phyloP scores from a whole-genome alignment of 1,284 basidiomycete genomes.

The Irpex lacteus region DNA sequence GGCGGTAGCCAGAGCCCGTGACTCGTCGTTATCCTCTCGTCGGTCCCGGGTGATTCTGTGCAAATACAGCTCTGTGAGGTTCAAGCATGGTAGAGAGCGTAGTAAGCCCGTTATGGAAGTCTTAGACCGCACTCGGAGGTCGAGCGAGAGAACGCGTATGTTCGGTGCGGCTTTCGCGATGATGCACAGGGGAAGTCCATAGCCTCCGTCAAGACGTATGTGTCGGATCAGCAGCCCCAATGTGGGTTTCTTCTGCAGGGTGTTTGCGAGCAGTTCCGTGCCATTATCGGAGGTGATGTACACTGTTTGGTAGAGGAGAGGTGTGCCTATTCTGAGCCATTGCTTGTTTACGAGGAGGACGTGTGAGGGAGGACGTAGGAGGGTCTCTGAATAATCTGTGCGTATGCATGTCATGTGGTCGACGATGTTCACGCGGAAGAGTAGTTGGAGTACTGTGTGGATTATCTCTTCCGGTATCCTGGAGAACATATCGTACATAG shows the following conservation, averaged over 20 bases:
- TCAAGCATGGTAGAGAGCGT: not conserved
- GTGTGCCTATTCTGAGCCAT: constrained; percentile 6
- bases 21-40: not conserved
- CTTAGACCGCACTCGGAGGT: constrained; percentile 1
- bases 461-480: too few relatives aligned
- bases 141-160: not conserved
- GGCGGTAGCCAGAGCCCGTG: not conserved
- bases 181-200: not conserved
- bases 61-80: not conserved
- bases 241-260: not conserved
- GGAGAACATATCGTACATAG: too few relatives aligned
- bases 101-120: constrained; percentile 1
- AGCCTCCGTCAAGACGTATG: constrained; percentile 3
- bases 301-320: constrained; percentile 4
- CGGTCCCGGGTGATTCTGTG: not conserved
- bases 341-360: constrained; percentile 9
- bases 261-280: not conserved
- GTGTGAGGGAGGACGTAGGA: not conserved
- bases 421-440: too few relatives aligned
- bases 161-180: not conserved
- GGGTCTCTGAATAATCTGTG: not conserved
- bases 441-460: too few relatives aligned
- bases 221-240: constrained; percentile 3
- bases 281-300: not conserved
- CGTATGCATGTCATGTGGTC: too few relatives aligned